Conservation (phyloP, 2,329 filamentous ascomycete genomes). For the Exophiala bonariae region DNA sequence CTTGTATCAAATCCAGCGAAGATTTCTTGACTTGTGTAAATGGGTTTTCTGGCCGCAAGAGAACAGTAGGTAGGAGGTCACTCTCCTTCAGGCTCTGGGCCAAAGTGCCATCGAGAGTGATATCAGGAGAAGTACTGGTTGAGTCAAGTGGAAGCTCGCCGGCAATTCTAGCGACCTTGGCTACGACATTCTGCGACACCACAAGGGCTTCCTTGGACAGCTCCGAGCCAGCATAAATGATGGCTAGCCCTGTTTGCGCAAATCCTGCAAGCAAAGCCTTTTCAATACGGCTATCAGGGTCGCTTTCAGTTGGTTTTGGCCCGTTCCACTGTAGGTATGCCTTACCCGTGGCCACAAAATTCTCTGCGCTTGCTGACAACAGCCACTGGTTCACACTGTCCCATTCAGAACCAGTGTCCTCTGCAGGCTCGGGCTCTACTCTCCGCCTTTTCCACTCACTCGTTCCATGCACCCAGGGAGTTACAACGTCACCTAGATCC, state of each 20-base stretch:
- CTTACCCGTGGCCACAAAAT: conserved; percentile 50
- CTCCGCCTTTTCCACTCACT: conserved; percentile 55
- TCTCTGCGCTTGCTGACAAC: conserved; percentile 50
- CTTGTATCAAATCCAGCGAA: conserved; percentile 42
- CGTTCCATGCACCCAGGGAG: conserved; percentile 64
- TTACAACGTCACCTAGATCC: conserved; percentile 60
- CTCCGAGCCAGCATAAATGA: conserved; percentile 55
- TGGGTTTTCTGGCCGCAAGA: conserved; percentile 40
- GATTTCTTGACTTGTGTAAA: conserved; percentile 41
- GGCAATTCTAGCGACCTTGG: conserved; percentile 44
- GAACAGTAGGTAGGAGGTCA: conserved; percentile 42
- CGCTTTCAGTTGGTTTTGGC: conserved; percentile 58
- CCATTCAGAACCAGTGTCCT: conserved; percentile 48
- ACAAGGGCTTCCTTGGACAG: conserved; percentile 35
- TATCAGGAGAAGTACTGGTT: conserved; percentile 11
- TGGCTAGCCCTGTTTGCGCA: conserved; percentile 60
- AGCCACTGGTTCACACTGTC: conserved; percentile 61
- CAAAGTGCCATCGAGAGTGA: conserved; percentile 29
- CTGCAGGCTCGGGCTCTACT: conserved; percentile 3
- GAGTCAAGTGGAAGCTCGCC: conserved; percentile 35
- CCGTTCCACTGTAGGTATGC: conserved; percentile 61
- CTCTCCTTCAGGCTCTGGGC: conserved; percentile 37
- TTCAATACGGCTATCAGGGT: conserved; percentile 36
- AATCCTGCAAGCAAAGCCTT: conserved; percentile 46
- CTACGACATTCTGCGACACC: conserved; percentile 9